Evolutionary conservation across 805 yeast species (phyloP), one percentile per base, ranked within the genome.

Genomic region (Wickerhamiella domercqiae): DNA sequence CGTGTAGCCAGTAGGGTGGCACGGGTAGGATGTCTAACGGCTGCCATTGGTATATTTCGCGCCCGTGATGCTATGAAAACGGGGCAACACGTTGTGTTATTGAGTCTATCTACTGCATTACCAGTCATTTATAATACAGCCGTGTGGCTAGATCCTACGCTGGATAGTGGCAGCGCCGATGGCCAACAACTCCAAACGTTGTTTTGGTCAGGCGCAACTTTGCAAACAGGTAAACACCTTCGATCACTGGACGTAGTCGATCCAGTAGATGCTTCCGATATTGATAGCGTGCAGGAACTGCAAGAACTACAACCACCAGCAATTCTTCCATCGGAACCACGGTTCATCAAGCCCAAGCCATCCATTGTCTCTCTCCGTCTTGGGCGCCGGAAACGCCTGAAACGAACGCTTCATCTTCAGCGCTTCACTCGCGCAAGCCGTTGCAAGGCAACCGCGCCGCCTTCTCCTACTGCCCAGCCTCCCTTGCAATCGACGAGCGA

Each of bases 1-100:
- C 13, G 9, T 9, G 26, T 24, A 24, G 26, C 13, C 11, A 13
- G 20, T 14, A 19, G 13, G 9, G 26, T 20, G 7, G 35, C 35
- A 6, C 28, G 35, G 9, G 20, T n/a, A 9, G 35, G 35, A 32
- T 19, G 35, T 20, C 35, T 32, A 17, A 19, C 25, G 7, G 28
- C 28, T 5, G 28, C 35, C 14, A 28, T 20, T 25, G 28, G n/a
- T 9, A 28, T 19, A 19, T 32, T 30, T 16, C 33, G 33, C 20
- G 33, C 33, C 21, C 33, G 33, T 17, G 33, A 32, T 19, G 26
- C 18, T 17, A 16, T 32, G 18, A 21, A 32, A 16, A 25, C 16
- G 11, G 16, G 21, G 11, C 28, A 21, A 5, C 20, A 19, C 21
- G 9, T 19, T 19, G 35, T 20, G 5, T 17, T 21, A 5, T 5